Percentiles rank a stretch among this genome's conserved stretches.
Conservation (phyloP, 495 filamentous ascomycete species). For the Penicillium cataractarum region DNA sequence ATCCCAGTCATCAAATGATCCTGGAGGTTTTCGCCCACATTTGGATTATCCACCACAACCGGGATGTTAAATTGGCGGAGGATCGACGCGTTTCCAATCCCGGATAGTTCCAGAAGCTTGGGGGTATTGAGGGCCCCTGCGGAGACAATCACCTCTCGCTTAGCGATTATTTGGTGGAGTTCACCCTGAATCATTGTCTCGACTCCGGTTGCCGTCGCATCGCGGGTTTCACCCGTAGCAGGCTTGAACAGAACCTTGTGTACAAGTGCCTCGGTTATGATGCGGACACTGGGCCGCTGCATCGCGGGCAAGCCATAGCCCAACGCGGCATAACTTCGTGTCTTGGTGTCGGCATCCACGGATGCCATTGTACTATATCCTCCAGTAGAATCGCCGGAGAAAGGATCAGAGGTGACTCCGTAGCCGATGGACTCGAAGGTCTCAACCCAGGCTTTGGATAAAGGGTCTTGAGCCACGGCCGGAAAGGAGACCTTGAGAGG, state of each 20-base stretch:
- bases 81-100: slow-evolving; percentile 40
- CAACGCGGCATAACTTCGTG: slow-evolving; percentile 47
- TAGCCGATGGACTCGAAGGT: slow-evolving; percentile 33
- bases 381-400: slow-evolving; percentile 43
- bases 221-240: not conserved
- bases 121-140: slow-evolving; percentile 52
- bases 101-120: slow-evolving; percentile 55
- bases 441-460: slow-evolving; percentile 28
- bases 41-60: slow-evolving; percentile 31
- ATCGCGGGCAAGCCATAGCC: slow-evolving; percentile 23
- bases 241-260: slow-evolving; percentile 37
- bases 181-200: not conserved
- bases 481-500: slow-evolving; percentile 29
- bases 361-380: slow-evolving; percentile 21
- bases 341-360: slow-evolving; percentile 40
- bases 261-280: slow-evolving; percentile 44
- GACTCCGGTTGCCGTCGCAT: slow-evolving; percentile 11
- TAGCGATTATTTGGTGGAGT: slow-evolving; percentile 23
- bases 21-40: slow-evolving; percentile 46
- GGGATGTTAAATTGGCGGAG: slow-evolving; percentile 31
- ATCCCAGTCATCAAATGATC: slow-evolving; percentile 33
- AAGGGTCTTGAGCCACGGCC: slow-evolving; percentile 14
- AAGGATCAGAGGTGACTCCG: slow-evolving; percentile 38
- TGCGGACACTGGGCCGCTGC: slow-evolving; percentile 39
- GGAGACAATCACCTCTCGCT: slow-evolving; percentile 46